These are phyloP conservation scores for Globisporangium irregulare DNA, from an alignment of 352 stramenopile species.

Conservation along the genomic window DNA sequence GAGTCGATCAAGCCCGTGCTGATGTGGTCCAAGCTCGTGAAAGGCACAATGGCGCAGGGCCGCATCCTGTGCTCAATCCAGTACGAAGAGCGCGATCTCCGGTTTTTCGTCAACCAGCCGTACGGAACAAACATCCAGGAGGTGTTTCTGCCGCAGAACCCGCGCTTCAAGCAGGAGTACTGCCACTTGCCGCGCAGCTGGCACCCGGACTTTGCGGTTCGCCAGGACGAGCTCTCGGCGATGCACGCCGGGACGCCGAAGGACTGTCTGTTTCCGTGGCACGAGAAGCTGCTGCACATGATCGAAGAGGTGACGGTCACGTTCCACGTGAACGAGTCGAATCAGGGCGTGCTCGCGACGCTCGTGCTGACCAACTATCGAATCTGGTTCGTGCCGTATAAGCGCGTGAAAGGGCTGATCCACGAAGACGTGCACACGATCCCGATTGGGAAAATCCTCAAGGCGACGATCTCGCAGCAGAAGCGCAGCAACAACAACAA, in stretches of 20 bases:
- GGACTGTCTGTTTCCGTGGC: constrained; percentile 77
- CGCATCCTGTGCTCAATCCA: constrained; percentile 71
- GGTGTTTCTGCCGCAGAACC: constrained; percentile 79
- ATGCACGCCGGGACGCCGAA: constrained; percentile 65
- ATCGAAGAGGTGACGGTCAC: constrained; percentile 84
- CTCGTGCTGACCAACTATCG: constrained; percentile 82
- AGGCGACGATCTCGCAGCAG: constrained; percentile 72
- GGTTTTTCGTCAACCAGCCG: constrained; percentile 60
- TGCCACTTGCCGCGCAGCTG: constrained; percentile 76
- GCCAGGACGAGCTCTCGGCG: constrained; percentile 62
- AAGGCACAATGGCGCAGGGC: constrained; percentile 51
- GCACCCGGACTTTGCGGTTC: constrained; percentile 67
- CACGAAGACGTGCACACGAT: constrained; percentile 87
- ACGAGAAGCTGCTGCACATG: constrained; percentile 84
- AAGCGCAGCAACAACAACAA: constrained; percentile 82
- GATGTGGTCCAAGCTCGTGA: constrained; percentile 73
- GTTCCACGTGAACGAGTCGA: constrained; percentile 86
- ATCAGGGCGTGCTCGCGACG: constrained; percentile 78
- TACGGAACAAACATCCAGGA: constrained; percentile 76
- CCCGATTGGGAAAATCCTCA: constrained; percentile 72
- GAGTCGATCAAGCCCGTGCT: constrained; percentile 50
- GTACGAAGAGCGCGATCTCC: constrained; percentile 67
- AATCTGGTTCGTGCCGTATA: constrained; percentile 85
- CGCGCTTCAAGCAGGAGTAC: constrained; percentile 72
- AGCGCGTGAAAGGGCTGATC: constrained; percentile 59